Evolutionary conservation across 2,329 filamentous ascomycete species (phyloP), one percentile per base, ranked within the genome.

Genomic region (Alternaria sp.): DNA sequence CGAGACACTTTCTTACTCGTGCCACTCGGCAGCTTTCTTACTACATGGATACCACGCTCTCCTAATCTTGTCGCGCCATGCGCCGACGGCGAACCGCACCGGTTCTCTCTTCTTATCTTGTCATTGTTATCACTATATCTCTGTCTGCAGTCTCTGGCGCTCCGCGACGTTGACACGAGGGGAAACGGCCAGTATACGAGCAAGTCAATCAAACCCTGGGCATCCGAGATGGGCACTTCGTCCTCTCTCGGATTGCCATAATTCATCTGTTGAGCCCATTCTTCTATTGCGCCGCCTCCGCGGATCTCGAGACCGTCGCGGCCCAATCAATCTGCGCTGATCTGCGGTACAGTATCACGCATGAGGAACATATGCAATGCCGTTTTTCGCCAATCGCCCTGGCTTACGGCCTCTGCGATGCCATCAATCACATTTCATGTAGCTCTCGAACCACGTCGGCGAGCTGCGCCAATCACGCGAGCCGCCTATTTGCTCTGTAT

Each of bases 171-270:
- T 67, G 64, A 70, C 70, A 67, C 71, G 65, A 69, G 73, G 70
- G 63, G 66, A 57, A 30, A 54, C 53, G 55, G 59, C 68, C 73
- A 72, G 71, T 74, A 75, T 73, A 77, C 73, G 75, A 75, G 71
- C 73, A 63, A 76, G 67, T 74, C 70, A 78, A 77, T 77, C 74
- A 74, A 79, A 74, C 67, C 68, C 43, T 62, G 68, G 67, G 68
- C 70, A 65, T 67, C 72, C 63, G 64, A 63, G 57, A 68, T 64
- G 66, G 66, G 68, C 67, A 62, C 57, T 52, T 56, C 63, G 64
- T 74, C 65, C 66, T 63, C 63, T 64, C 57, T 60, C 60, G 70
- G 68, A 62, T 69, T 63, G 63, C 63, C 64, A 64, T 68, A 66
- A 61, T 67, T 68, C 59, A 62, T 53, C 60, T 66, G 61, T 66